Conservation (phyloP, 495 filamentous ascomycete species). For the Halenospora varia region DNA sequence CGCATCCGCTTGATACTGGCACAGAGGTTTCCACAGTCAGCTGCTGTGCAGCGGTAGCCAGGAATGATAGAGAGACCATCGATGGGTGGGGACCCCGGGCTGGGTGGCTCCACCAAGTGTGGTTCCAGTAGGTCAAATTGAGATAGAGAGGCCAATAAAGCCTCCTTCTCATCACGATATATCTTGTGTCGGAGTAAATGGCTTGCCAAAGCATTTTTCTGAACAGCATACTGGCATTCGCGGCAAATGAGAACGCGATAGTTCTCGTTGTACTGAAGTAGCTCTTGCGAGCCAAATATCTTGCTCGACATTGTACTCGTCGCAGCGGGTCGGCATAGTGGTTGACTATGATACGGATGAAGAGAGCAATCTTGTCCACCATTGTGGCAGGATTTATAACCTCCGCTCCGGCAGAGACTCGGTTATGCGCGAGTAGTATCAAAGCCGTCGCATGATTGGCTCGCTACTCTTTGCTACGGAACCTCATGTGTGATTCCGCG, state of each 20-base stretch:
- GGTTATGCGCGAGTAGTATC: no score
- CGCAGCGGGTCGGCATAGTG: no score
- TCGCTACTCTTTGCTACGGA: background rate
- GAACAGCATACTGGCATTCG: conserved; percentile 36
- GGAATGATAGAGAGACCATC: conserved; percentile 27
- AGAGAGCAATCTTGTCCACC: background rate
- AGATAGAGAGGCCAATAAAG: conserved; percentile 24
- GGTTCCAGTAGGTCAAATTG: conserved; percentile 27
- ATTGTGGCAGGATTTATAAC: background rate
- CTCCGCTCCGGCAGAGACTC: no score
- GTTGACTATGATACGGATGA: background rate
- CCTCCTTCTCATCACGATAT: conserved; percentile 29
- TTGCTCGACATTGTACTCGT: background rate
- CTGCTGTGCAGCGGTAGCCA: conserved; percentile 26
- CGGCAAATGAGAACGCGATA: conserved; percentile 33
- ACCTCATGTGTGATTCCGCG: background rate
- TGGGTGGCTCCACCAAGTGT: conserved; percentile 26
- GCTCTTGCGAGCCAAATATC: background rate
- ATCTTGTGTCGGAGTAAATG: conserved; percentile 36
- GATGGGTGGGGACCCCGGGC: conserved; percentile 22
- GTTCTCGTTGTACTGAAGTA: conserved; percentile 28
- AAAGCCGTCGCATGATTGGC: background rate
- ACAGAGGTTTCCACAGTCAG: conserved; percentile 27
- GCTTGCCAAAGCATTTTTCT: conserved; percentile 32
- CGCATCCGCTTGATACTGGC: conserved; percentile 32